Percentiles rank a stretch among this genome's conserved stretches.
phyloP scores from a whole-genome alignment of 2,329 filamentous ascomycete genomes.

The Nectriaceae sp. region DNA sequence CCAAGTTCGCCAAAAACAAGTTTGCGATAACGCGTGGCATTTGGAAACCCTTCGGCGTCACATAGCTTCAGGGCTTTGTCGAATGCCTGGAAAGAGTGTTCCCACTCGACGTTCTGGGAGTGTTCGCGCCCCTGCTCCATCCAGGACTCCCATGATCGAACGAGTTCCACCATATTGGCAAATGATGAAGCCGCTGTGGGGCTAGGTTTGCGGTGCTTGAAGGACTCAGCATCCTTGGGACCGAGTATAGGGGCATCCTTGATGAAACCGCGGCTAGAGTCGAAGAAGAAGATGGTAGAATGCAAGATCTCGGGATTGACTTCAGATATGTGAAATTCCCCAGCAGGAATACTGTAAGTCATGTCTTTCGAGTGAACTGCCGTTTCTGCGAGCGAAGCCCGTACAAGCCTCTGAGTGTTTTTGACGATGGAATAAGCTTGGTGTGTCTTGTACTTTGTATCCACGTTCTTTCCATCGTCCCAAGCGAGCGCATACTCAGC shows the following conservation, averaged over 20 bases:
- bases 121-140: background rate
- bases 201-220: background rate
- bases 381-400: constrained; percentile 3
- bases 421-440: constrained; percentile 27
- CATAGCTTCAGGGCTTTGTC: constrained; percentile 2
- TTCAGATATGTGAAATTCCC: constrained; percentile 29
- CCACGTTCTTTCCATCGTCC: constrained; percentile 23
- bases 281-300: constrained; percentile 40
- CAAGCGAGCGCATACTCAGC: constrained; percentile 31
- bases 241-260: constrained; percentile 34
- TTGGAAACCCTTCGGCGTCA: background rate
- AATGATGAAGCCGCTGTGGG: background rate
- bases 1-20: constrained; percentile 29
- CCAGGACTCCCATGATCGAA: constrained; percentile 1
- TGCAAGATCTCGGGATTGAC: constrained; percentile 32
- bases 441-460: constrained; percentile 26
- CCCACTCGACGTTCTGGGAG: constrained; percentile 1
- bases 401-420: constrained; percentile 26
- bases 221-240: constrained; percentile 13
- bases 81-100: constrained; percentile 1
- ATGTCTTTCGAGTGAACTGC: constrained; percentile 16
- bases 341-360: constrained; percentile 33
- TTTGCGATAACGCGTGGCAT: background rate
- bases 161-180: background rate
- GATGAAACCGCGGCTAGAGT: constrained; percentile 33